A percentile compares a stretch with the other conserved stretches of the same genome.
Evolutionary conservation across 2,329 filamentous ascomycete genomes (phyloP).

Genomic region (Ascochyta lentis): DNA sequence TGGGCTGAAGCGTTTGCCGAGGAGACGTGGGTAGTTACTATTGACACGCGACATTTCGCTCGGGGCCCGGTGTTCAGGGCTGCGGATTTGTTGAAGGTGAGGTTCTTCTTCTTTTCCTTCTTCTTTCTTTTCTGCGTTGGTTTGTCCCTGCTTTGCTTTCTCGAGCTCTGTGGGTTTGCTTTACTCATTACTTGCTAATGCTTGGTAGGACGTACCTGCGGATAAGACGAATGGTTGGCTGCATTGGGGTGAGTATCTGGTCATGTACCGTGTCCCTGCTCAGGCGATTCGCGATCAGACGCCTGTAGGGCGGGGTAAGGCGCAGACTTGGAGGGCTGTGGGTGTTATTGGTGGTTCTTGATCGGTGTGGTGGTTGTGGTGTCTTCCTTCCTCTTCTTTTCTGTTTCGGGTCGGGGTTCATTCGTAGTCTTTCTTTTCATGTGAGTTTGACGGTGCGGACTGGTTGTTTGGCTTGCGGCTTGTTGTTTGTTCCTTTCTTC

Average conservation of each 20-base stretch:
- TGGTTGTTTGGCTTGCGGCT: too few relatives aligned
- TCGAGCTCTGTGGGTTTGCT: too few relatives aligned
- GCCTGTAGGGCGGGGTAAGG: constrained; percentile 26
- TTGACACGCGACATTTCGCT: constrained; percentile 41
- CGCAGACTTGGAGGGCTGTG: constrained; percentile 27
- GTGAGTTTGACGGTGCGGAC: too few relatives aligned
- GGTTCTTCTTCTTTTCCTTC: too few relatives aligned
- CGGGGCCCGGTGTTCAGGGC: constrained; percentile 44
- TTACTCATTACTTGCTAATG: neutral
- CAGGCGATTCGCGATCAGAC: constrained; percentile 43
- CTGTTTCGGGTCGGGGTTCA: neutral
- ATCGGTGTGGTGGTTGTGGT: neutral
- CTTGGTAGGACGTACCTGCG: neutral
- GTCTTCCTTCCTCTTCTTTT: neutral
- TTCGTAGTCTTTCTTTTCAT: neutral
- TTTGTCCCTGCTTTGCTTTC: too few relatives aligned
- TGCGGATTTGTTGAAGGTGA: constrained; percentile 33
- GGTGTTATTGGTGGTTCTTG: constrained; percentile 27
- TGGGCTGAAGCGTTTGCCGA: constrained; percentile 30
- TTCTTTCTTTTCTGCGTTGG: too few relatives aligned
- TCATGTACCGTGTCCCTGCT: constrained; percentile 44
- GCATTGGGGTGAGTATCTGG: constrained; percentile 45
- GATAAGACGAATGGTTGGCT: constrained; percentile 26
- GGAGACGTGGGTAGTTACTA: constrained; percentile 33
- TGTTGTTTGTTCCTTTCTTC: too few relatives aligned